Conservation (phyloP, 768 basidiomycete genomes). For the Podaxis mareebaensis region DNA sequence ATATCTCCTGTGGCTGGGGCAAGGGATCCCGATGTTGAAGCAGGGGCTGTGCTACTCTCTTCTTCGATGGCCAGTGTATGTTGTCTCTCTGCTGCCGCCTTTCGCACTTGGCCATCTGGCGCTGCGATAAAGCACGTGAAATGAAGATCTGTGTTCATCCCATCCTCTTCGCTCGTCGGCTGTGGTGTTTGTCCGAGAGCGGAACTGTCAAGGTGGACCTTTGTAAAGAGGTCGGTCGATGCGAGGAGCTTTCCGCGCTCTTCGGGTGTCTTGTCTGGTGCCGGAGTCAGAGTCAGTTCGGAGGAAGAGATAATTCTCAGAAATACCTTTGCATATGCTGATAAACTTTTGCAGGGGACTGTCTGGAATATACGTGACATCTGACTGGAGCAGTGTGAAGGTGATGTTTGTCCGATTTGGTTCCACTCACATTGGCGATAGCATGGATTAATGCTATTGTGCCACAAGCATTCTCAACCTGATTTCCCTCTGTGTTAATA, state of each 20-base stretch:
- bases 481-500: constrained; percentile 1
- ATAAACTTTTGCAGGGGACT: constrained; percentile 71
- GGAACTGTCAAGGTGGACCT: constrained; percentile 75
- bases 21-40: neutral
- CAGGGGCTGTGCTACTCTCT: neutral
- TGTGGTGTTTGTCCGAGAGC: constrained; percentile 70
- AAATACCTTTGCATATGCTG: constrained; percentile 56
- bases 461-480: constrained; percentile 87
- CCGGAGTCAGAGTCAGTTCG: neutral
- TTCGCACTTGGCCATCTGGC: constrained; percentile 41
- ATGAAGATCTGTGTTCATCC: constrained; percentile 76
- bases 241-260: constrained; percentile 79
- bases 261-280: constrained; percentile 61
- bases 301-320: neutral
- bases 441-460: constrained; percentile 87
- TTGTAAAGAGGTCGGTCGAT: constrained; percentile 71
- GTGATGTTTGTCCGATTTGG: neutral
- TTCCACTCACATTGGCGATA: constrained; percentile 66
- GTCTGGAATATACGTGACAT: constrained; percentile 52
- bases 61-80: neutral
- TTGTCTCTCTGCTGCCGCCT: constrained; percentile 17
- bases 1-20: neutral
- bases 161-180: constrained; percentile 22
- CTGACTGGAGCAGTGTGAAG: constrained; percentile 39
- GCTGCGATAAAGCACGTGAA: constrained; percentile 87